A percentile compares a stretch with the other conserved stretches of the same genome.
These are phyloP conservation scores for Metschnikowia baotianmanensis DNA, from an alignment of 805 yeast species.

Conservation along the genomic window DNA sequence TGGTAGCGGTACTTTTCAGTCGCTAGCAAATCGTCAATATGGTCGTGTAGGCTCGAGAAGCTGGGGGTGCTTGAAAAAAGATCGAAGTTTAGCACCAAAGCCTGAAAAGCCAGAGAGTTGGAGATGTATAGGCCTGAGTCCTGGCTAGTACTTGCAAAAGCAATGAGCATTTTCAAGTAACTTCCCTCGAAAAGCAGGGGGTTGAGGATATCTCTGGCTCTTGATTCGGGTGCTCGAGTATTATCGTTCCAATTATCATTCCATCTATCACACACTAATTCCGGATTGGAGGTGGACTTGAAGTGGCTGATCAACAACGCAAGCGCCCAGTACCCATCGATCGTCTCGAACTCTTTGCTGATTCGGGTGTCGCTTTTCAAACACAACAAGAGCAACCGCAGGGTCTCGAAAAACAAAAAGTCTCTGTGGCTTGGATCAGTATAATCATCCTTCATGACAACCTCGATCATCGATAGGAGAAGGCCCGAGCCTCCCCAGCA, in stretches of 20 bases:
- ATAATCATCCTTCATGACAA: constrained; percentile 30
- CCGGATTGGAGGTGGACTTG: constrained; percentile 24
- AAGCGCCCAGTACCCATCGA: constrained; percentile 59
- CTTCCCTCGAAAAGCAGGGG: not conserved
- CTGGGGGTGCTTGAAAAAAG: constrained; percentile 58
- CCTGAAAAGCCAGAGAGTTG: constrained; percentile 55
- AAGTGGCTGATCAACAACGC: constrained; percentile 52
- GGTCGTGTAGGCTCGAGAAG: constrained; percentile 53
- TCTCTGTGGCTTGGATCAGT: constrained; percentile 18
- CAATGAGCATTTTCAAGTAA: constrained; percentile 2
- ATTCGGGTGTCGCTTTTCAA: constrained; percentile 50
- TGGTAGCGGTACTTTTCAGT: constrained; percentile 49
- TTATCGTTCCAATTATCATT: no score
- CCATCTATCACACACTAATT: constrained; percentile 3
- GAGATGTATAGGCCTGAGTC: constrained; percentile 33
- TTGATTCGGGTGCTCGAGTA: not conserved
- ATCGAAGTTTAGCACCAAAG: constrained; percentile 52
- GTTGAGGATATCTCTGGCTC: not conserved
- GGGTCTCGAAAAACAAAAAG: constrained; percentile 28
- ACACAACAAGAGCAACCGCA: constrained; percentile 42
- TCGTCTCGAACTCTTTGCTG: constrained; percentile 55
- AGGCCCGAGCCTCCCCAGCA: constrained; percentile 53
- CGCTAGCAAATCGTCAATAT: constrained; percentile 53
- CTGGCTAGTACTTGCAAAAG: not conserved
- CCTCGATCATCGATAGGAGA: constrained; percentile 46